A percentile compares a stretch with the other conserved stretches of the same genome.
These are phyloP conservation scores for Aphanomyces astaci DNA, from an alignment of 352 stramenopile species.

Conservation along the genomic window DNA sequence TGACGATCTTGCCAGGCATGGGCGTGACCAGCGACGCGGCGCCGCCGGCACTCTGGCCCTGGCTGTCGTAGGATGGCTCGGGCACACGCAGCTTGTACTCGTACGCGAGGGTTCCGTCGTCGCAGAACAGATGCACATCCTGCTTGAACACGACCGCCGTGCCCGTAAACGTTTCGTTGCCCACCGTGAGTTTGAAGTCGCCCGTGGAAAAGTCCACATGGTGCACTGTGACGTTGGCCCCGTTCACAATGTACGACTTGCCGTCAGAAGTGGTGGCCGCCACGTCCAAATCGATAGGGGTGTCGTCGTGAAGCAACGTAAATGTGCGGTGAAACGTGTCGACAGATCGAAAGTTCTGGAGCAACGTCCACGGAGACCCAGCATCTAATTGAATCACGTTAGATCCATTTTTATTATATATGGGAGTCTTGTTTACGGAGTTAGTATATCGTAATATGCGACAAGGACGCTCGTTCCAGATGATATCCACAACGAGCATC, in stretches of 20 bases:
- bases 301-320: conserved; percentile 39
- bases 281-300: conserved; percentile 34
- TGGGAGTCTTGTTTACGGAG: too few species aligned
- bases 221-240: conserved; percentile 27
- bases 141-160: conserved; percentile 59
- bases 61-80: conserved; percentile 20
- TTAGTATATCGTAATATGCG: too few species aligned
- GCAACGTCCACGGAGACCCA: conserved; percentile 45
- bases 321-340: conserved; percentile 47
- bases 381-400: conserved; percentile 8
- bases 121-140: conserved; percentile 66
- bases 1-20: conserved; percentile 94
- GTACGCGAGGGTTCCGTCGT: conserved; percentile 62
- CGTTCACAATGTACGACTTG: conserved; percentile 40
- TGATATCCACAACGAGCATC: too few species aligned
- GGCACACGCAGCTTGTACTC: conserved; percentile 78
- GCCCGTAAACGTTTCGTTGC: conserved; percentile 53
- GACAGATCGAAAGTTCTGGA: conserved; percentile 55
- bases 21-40: conserved; percentile 71
- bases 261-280: conserved; percentile 34
- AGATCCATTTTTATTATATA: too few species aligned
- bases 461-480: too few species aligned
- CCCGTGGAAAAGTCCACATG: conserved; percentile 34
- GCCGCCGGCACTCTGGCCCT: conserved; percentile 26
- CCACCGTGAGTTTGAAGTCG: conserved; percentile 62